Conservation (phyloP, 805 yeast genomes). For the Blastobotrys terrestris region DNA sequence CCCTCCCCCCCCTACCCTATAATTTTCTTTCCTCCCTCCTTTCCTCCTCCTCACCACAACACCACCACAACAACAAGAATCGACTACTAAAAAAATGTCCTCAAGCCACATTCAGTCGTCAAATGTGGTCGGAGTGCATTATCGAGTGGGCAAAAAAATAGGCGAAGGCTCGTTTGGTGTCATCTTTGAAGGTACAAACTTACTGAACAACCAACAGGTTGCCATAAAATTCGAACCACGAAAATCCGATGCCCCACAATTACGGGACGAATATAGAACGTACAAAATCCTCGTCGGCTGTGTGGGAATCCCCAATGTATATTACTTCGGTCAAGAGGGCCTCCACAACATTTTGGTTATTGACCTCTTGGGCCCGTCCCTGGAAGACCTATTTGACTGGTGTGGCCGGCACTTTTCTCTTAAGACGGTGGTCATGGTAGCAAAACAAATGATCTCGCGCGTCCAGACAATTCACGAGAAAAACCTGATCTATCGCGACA, state of each 20-base stretch:
- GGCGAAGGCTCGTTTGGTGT: conserved; percentile 99
- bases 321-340: conserved; percentile 98
- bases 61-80: not conserved
- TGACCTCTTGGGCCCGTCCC: conserved; percentile 89
- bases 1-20: not conserved
- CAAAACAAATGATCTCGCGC: conserved; percentile 87
- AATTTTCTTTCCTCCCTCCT: not conserved
- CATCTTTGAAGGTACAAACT: conserved; percentile 89
- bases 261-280: conserved; percentile 94
- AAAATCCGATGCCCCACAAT: conserved; percentile 94
- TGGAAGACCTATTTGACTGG: conserved; percentile 97
- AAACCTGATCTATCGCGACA: conserved; percentile 90
- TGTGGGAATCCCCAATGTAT: conserved; percentile 90
- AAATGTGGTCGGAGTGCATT: conserved; percentile 87
- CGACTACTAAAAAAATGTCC: not conserved
- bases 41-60: not conserved
- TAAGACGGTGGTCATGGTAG: conserved; percentile 88
- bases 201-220: conserved; percentile 85
- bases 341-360: conserved; percentile 91
- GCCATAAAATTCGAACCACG: conserved; percentile 96
- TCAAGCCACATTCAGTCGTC: conserved; percentile 35
- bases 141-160: conserved; percentile 92
- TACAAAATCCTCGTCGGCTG: conserved; percentile 80
- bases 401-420: conserved; percentile 85
- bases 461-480: conserved; percentile 84